Percentiles rank a stretch among this genome's conserved stretches.
Conservation (phyloP, 164 flowering plant species). For the Echeveria elegans region DNA sequence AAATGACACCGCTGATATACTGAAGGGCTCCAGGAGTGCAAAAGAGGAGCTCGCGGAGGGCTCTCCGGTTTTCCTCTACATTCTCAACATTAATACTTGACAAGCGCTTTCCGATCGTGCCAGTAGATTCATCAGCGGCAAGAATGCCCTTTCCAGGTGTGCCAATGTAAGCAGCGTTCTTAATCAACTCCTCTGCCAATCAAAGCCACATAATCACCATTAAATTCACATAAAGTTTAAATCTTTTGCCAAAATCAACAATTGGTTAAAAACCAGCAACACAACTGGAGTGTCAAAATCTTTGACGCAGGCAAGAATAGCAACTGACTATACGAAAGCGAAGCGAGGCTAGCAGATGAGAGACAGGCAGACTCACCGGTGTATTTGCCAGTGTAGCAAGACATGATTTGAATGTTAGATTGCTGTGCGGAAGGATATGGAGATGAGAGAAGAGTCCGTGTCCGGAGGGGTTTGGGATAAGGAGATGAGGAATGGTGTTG, state of each 20-base stretch:
- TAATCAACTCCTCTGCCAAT: background rate
- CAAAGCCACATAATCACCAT: background rate
- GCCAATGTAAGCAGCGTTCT: conserved; percentile 1
- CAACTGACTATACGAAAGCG: too few relatives aligned
- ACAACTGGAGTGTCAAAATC: too few relatives aligned
- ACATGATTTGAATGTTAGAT: background rate
- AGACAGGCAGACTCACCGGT: background rate
- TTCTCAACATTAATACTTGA: background rate
- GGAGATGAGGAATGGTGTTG: background rate
- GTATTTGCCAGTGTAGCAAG: background rate
- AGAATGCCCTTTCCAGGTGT: background rate
- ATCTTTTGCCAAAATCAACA: background rate
- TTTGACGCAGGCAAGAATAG: background rate
- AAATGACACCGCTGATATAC: background rate
- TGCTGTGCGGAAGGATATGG: background rate
- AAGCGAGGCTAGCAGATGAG: background rate
- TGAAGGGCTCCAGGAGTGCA: conserved; percentile 1
- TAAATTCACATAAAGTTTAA: background rate
- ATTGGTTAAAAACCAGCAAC: background rate
- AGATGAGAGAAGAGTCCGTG: background rate
- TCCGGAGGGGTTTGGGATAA: too few relatives aligned
- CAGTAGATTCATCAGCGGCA: conserved; percentile 2
- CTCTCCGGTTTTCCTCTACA: background rate
- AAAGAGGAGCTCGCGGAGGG: background rate
- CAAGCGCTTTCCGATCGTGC: background rate